Base-by-base conservation (phyloP, 1,284 basidiomycete species). In the Pseudozyma hubeiensis region DNA sequence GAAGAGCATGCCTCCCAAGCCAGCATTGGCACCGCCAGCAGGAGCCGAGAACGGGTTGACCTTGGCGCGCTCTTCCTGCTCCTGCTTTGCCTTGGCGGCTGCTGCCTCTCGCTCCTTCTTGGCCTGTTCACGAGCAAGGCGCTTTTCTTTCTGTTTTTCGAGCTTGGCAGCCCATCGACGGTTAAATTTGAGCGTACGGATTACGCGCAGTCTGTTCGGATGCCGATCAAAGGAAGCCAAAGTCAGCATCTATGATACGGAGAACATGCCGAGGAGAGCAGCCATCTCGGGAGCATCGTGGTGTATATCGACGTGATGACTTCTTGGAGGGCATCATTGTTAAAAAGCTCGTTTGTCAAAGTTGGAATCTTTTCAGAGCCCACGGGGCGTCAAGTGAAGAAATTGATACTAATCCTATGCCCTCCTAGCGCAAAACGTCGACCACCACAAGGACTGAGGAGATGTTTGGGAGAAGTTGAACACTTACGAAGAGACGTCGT, bases 341-440 rank as follows among this genome's bases (percentile, higher is more conserved):
- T 81, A 79, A 79, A 81, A 81, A 81, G 79, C 78, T 81, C 79
- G 78, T 24, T 81, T 78, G 82, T 84, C 81, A 84, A 84, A 82
- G 77, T 70, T 70, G 57, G 67, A 59, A 67, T 70, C 46, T 64
- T 84, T 84, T 82, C 82, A 79, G 71, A 58, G 53, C 61, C 56
- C 65, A 57, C 64, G 63, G 59, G 63, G 54, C 62, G 50, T 84
- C 82, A 84, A 84, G 81, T 84, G 82, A 84, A 84, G 82, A 84
- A 83, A 84, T 82, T 80, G 63, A 69, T 52, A 51, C 59, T 82
- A 82, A 84, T 84, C 82, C 57, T 81, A 40, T 79, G 78, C 78
- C 71, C 47, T 7, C 30, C 24, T 31, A n/a, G 46, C 16, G n/a
- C 11, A 14, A 24, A 9, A 14, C 34, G 51, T 41, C n/a, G 41